These are phyloP conservation scores for Rhodotorula sp. DNA, from an alignment of 1,284 basidiomycete species.

Conservation along the genomic window DNA sequence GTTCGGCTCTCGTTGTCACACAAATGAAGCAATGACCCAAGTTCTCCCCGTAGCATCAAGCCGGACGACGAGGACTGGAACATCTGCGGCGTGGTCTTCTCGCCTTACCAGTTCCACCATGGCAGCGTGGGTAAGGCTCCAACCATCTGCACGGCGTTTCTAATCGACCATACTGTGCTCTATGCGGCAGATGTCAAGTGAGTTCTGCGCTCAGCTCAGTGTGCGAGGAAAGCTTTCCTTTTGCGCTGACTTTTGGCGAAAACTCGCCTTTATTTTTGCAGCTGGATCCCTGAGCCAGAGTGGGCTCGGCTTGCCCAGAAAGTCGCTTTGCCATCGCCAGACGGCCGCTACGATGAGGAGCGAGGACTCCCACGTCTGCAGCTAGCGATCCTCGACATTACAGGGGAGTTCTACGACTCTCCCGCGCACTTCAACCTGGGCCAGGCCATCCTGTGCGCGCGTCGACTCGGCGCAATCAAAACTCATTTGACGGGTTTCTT, in stretches of 20 bases:
- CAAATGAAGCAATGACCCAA: not conserved
- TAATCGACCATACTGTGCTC: not conserved
- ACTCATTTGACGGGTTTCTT: not conserved
- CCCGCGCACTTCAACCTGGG: not conserved
- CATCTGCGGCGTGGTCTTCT: conserved; percentile 62
- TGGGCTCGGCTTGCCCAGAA: not conserved
- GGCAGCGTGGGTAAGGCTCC: conserved; percentile 27
- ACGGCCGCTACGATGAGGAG: not conserved
- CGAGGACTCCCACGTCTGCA: not conserved
- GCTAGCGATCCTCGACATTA: not conserved
- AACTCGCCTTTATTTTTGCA: not conserved
- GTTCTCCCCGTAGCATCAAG: conserved; percentile 55
- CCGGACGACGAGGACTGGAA: conserved; percentile 64
- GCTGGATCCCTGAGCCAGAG: not conserved
- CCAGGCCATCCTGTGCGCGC: not conserved
- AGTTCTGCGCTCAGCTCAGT: not conserved
- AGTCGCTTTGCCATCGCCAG: not conserved
- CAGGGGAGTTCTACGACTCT: not conserved
- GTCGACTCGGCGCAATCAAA: not conserved
- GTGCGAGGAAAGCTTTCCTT: too few species aligned
- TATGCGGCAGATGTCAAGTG: not conserved
- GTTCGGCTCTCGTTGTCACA: not conserved
- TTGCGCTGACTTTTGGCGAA: not conserved
- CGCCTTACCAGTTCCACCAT: conserved; percentile 63
- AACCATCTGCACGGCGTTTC: not conserved